Percentiles rank a stretch among this genome's conserved stretches.
Evolutionary conservation across 164 flowering plant species (phyloP).

Genomic region (Chimonanthus salicifolius): DNA sequence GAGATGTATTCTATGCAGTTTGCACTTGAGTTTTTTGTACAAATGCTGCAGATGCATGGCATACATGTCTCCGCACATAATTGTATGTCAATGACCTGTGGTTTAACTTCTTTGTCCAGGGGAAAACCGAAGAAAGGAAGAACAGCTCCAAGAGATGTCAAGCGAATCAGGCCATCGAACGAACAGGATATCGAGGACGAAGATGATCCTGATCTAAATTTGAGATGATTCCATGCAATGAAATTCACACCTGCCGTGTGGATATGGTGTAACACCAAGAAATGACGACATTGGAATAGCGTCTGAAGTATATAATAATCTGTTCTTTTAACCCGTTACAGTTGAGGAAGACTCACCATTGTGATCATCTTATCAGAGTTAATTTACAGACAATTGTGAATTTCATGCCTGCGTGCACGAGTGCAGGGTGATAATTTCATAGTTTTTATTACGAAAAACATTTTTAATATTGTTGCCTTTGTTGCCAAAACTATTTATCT

Average conservation of each 20-base stretch:
- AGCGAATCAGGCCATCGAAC: constrained; percentile 53
- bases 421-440: no score
- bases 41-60: not conserved
- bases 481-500: no score
- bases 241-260: not conserved
- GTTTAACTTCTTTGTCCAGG: constrained; percentile 23
- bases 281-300: not conserved
- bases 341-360: not conserved
- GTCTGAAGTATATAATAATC: not conserved
- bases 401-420: not conserved
- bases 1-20: no score
- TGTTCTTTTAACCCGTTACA: not conserved
- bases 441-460: no score
- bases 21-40: no score
- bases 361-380: not conserved
- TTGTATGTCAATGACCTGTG: not conserved
- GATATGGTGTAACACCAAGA: not conserved
- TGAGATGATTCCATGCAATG: constrained; percentile 13
- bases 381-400: not conserved
- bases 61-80: not conserved
- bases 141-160: constrained; percentile 56
- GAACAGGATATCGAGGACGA: constrained; percentile 74
- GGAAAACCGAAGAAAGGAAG: constrained; percentile 86
- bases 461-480: no score
- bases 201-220: constrained; percentile 70